Percentiles rank a stretch among this genome's conserved stretches.
These are phyloP conservation scores for Podospora pseudoanserina DNA, from an alignment of 495 filamentous ascomycete genomes.

Conservation along the genomic window DNA sequence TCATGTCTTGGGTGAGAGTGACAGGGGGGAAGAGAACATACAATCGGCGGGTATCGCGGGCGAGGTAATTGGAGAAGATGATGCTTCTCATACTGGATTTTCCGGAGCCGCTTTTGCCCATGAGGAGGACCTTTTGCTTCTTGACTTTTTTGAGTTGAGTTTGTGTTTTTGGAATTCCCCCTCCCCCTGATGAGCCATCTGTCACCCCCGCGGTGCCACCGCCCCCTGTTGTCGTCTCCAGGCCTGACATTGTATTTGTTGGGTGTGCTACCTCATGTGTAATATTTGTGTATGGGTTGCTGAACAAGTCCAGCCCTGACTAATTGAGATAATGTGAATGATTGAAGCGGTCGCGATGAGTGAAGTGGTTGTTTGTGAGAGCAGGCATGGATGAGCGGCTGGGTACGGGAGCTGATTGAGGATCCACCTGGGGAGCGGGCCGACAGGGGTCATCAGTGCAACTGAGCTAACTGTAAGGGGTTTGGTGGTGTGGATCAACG, in stretches of 20 bases:
- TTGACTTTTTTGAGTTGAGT: constrained; percentile 53
- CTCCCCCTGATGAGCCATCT: neutral
- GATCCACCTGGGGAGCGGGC: neutral
- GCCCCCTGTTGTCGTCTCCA: constrained; percentile 15
- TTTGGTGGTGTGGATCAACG: neutral
- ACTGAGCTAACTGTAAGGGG: neutral
- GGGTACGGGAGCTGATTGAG: neutral
- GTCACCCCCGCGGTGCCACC: constrained; percentile 1
- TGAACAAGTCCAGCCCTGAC: neutral
- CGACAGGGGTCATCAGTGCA: neutral
- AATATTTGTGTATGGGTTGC: neutral
- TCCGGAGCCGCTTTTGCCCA: constrained; percentile 97
- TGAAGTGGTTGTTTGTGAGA: neutral
- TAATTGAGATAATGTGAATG: neutral
- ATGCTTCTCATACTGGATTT: constrained; percentile 98
- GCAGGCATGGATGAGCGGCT: neutral
- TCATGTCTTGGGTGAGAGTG: neutral
- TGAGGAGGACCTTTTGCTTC: constrained; percentile 59
- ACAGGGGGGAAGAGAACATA: constrained; percentile 25
- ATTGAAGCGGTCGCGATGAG: neutral
- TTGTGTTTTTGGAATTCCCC: constrained; percentile 3
- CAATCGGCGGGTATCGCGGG: constrained; percentile 87
- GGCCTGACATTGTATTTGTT: constrained; percentile 23
- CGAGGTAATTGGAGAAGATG: constrained; percentile 97
- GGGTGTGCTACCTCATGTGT: constrained; percentile 9